Conservation (phyloP, 305 asterid genomes). For the Stenogyne calaminthoides region DNA sequence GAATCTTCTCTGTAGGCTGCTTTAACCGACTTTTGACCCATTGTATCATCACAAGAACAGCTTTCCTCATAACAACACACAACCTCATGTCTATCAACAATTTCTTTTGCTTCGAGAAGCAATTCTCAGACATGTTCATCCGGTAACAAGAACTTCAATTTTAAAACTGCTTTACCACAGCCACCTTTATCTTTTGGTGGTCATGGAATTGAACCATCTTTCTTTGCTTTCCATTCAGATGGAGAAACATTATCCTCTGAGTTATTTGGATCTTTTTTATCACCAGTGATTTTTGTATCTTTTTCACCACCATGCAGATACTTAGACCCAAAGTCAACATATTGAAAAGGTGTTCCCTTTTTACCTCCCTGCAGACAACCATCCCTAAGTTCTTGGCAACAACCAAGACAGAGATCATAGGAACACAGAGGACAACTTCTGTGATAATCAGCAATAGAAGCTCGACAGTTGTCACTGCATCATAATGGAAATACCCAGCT, state of each 20-base stretch:
- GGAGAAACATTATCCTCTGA: constrained; percentile 22
- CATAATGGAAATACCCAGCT: not conserved
- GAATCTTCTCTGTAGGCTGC: constrained; percentile 54
- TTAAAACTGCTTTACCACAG: constrained; percentile 45
- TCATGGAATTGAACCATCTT: constrained; percentile 52
- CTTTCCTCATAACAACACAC: constrained; percentile 14
- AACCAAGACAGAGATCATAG: constrained; percentile 69
- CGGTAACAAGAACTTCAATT: constrained; percentile 36
- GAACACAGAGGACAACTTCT: constrained; percentile 63
- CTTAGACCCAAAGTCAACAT: constrained; percentile 38
- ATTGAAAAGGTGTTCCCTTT: constrained; percentile 32
- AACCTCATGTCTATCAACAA: constrained; percentile 11
- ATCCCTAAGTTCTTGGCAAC: constrained; percentile 65
- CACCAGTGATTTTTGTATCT: too few relatives aligned
- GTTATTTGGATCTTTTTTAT: too few relatives aligned
- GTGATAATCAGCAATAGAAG: constrained; percentile 64
- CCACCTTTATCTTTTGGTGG: constrained; percentile 51
- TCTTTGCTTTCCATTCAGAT: constrained; percentile 44
- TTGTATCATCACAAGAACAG: constrained; percentile 37
- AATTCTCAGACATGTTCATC: constrained; percentile 36
- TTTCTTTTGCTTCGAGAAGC: constrained; percentile 41
- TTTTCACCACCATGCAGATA: constrained; percentile 50
- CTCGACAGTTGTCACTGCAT: constrained; percentile 66
- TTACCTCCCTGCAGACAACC: constrained; percentile 53
- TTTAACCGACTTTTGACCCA: constrained; percentile 29